phyloP scores from a whole-genome alignment of 345 rosid genomes.

The Hirschfeldia incana region DNA sequence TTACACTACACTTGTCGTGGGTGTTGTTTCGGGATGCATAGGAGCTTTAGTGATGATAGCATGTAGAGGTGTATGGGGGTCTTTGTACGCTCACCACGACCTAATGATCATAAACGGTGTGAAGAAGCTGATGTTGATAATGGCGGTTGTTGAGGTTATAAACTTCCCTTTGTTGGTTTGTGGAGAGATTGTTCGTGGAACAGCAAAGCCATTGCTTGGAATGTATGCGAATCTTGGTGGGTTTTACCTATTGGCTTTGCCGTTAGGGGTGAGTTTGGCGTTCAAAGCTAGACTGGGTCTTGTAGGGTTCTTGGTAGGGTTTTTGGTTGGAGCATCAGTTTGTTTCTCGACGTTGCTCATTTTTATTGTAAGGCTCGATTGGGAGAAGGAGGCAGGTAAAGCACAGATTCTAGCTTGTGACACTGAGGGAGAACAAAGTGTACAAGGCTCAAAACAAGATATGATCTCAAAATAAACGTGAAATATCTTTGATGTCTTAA shows the following conservation, averaged over 20 bases:
- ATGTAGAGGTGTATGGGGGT: conserved; percentile 72
- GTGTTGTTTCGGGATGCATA: conserved; percentile 51
- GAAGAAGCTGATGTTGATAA: conserved; percentile 65
- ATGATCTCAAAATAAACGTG: background rate
- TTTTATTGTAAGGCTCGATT: conserved; percentile 51
- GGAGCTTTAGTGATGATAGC: conserved; percentile 59
- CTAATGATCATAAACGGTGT: conserved; percentile 51
- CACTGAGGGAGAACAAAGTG: conserved; percentile 27
- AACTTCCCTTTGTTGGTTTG: conserved; percentile 80
- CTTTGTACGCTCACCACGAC: conserved; percentile 57
- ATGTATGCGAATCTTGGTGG: conserved; percentile 75
- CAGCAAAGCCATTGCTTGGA: conserved; percentile 71
- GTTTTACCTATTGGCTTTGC: conserved; percentile 78
- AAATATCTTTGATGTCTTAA: conserved; percentile 7
- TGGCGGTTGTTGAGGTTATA: conserved; percentile 66
- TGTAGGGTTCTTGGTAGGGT: conserved; percentile 65
- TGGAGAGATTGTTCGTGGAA: conserved; percentile 76
- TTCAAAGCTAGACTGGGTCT: conserved; percentile 64
- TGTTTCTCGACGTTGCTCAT: conserved; percentile 52
- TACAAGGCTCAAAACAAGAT: conserved; percentile 24
- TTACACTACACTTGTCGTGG: conserved; percentile 45
- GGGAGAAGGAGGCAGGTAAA: conserved; percentile 71
- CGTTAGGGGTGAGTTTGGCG: conserved; percentile 57
- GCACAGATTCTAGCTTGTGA: conserved; percentile 56
- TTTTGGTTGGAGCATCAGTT: conserved; percentile 50